These are phyloP conservation scores for Didymella pomorum DNA, from an alignment of 2,329 filamentous ascomycete genomes.

Conservation along the genomic window DNA sequence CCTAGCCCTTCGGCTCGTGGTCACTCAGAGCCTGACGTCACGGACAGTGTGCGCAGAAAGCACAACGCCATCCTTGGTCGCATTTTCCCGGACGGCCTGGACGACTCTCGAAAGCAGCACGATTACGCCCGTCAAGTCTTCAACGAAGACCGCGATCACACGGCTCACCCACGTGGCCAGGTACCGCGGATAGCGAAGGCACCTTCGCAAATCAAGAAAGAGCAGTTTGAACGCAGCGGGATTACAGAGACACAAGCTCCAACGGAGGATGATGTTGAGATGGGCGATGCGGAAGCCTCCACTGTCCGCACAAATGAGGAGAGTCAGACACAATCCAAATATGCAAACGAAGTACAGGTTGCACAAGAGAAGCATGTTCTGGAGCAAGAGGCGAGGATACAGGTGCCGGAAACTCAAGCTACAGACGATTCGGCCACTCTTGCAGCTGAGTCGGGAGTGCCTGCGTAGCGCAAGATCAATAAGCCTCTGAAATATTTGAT, in stretches of 20 bases:
- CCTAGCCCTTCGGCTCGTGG: conserved; percentile 38
- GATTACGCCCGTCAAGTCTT: conserved; percentile 47
- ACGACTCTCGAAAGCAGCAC: conserved; percentile 42
- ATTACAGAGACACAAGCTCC: conserved; percentile 26
- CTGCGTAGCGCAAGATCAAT: background rate
- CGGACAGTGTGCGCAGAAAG: conserved; percentile 38
- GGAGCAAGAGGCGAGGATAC: background rate
- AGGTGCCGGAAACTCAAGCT: conserved; percentile 9
- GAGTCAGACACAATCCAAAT: background rate
- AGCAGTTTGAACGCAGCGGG: conserved; percentile 26
- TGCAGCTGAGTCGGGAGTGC: background rate
- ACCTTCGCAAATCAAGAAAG: conserved; percentile 34
- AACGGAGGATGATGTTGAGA: conserved; percentile 32
- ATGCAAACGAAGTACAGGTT: background rate
- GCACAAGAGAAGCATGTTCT: background rate
- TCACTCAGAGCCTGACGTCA: conserved; percentile 21
- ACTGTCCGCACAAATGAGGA: background rate
- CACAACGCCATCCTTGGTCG: conserved; percentile 48
- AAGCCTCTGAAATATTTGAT: background rate
- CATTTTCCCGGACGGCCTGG: conserved; percentile 50
- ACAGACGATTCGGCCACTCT: conserved; percentile 1
- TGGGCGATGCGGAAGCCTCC: conserved; percentile 25
- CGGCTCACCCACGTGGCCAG: conserved; percentile 32
- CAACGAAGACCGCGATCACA: conserved; percentile 39
- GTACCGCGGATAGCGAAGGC: conserved; percentile 13